Evolutionary conservation across 352 stramenopile genomes (phyloP), one percentile per base, ranked within the genome.

Genomic region (Pythium apleroticum): DNA sequence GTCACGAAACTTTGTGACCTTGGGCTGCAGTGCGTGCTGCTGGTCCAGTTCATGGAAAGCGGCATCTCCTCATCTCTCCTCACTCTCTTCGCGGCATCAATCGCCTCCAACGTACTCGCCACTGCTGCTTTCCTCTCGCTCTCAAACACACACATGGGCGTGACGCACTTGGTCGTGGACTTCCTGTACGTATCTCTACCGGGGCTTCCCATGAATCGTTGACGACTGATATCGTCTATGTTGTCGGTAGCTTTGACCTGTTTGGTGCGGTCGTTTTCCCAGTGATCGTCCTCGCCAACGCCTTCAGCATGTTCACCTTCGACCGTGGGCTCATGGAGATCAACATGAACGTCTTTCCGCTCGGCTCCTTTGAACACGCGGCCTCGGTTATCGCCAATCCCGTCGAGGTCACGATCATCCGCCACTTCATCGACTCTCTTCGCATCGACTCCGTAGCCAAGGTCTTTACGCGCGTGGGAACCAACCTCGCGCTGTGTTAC

Each of bases 351-450:
- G 22, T 50, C 12, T 60, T 50, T 24, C 30, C 53, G 1, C 12
- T 22, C 15, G 53, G 53, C 15, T 31, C 22, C 9, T 48, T 48
- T 19, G 33, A 60, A 19, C 30, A 15, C 4, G 19, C 19, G 19
- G 53, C 31, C 10, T 33, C 53, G 33, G 30, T 48, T 28, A 30
- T 60, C 4, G 53, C 53, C 1, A 22, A 60, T n/a, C 53, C 30
- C 3, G 31, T 60, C 6, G 28, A 48, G 15, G 20, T 27, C 53
- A 35, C 35, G 33, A 30, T 10, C n/a, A 50, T 60, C 25, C 53
- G 53, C 33, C 35, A 50, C 33, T 30, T 6, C 1, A 33, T 60
- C 33, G 43, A 60, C 31, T 30, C 33, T 1, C 20, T 60, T 14
- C 53, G 53, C 2, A 31, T 60, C 33, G 6, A 60, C 19, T 60